Conservation (phyloP, 1,284 basidiomycete species). For the Ustilago cynodontis region DNA sequence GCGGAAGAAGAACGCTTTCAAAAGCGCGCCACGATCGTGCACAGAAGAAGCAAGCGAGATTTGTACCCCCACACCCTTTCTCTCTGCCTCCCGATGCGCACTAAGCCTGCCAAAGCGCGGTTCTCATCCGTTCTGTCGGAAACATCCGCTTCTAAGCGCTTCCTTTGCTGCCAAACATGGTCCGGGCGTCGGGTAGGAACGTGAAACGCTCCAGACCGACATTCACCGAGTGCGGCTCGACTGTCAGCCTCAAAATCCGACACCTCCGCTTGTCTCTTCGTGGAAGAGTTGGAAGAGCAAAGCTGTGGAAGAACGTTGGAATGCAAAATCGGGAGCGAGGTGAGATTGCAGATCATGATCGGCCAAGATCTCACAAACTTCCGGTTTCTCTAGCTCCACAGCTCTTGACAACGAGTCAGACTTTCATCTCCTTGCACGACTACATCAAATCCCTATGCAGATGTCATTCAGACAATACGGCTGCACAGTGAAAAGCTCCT, state of each 20-base stretch:
- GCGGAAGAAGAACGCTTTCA: not conserved
- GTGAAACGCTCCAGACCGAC: conserved; percentile 23
- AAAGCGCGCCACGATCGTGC: not conserved
- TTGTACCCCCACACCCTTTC: not conserved
- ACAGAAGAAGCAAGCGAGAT: conserved; percentile 1
- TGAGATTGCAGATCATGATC: conserved; percentile 5
- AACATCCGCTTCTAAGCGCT: conserved; percentile 20
- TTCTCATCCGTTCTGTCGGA: conserved; percentile 10
- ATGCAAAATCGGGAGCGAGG: not conserved
- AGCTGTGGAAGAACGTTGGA: not conserved
- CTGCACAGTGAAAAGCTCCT: conserved; percentile 17
- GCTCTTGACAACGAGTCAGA: not conserved
- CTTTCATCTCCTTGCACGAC: not conserved
- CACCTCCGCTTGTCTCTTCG: conserved; percentile 21
- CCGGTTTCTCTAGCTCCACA: not conserved
- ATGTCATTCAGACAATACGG: no score
- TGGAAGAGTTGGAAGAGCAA: not conserved
- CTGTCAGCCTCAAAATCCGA: conserved; percentile 21
- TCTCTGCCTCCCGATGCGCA: not conserved
- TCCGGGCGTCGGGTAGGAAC: conserved; percentile 25
- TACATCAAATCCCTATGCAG: no score
- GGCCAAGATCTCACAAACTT: not conserved
- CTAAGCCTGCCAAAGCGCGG: conserved; percentile 6
- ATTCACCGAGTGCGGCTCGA: conserved; percentile 21
- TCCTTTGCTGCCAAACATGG: conserved; percentile 9